Evolutionary conservation across 1,284 basidiomycete species (phyloP).

Genomic region (Tilletia setariae): DNA sequence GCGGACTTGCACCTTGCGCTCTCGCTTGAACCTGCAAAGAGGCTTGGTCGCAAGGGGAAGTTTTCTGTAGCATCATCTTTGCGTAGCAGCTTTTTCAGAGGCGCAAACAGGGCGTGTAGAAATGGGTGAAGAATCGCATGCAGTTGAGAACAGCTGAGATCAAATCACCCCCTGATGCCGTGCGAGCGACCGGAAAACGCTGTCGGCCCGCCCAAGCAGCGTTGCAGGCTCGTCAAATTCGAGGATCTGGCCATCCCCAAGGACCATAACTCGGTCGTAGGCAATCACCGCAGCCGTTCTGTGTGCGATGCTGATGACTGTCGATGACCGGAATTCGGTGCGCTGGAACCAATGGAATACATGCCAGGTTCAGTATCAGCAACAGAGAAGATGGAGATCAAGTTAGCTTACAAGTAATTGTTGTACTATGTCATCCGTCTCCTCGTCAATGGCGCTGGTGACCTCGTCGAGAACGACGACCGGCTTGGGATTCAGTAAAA

Average conservation of each 20-base stretch:
- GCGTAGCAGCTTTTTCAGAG: too few species aligned
- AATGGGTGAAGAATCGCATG: too few species aligned
- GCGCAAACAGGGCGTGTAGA: too few species aligned
- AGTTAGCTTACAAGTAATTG: slow-evolving; percentile 57
- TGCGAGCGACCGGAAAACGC: background rate
- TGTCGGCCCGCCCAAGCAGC: background rate
- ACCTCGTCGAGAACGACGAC: slow-evolving; percentile 62
- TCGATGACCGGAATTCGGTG: background rate
- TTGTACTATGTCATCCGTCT: slow-evolving; percentile 60
- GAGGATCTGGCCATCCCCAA: background rate
- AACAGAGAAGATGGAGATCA: background rate
- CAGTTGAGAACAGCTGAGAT: too few species aligned
- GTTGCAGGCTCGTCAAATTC: background rate
- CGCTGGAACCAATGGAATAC: background rate
- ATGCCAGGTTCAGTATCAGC: background rate
- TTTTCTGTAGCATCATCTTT: too few species aligned
- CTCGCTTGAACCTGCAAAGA: too few species aligned
- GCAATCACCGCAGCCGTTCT: background rate
- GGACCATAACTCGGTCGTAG: background rate
- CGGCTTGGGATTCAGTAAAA: slow-evolving; percentile 58
- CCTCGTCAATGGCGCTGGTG: slow-evolving; percentile 34
- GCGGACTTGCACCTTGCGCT: too few species aligned
- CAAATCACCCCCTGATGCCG: background rate
- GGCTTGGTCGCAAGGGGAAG: too few species aligned
- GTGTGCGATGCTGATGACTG: slow-evolving; percentile 10